phyloP scores from a whole-genome alignment of 345 rosid genomes.

The Orychophragmus violaceus region DNA sequence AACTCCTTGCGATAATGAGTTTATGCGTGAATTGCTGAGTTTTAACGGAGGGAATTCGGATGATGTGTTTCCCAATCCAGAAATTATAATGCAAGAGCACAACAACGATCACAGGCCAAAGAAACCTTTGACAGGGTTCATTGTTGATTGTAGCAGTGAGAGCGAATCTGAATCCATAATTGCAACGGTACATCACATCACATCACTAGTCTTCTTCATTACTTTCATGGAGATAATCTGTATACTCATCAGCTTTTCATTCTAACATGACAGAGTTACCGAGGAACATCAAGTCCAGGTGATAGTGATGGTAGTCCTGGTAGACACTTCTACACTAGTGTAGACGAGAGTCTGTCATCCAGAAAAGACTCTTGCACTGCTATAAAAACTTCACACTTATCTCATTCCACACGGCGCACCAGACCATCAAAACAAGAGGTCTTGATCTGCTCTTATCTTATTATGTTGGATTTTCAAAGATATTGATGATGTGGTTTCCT shows the following conservation, averaged over 20 bases:
- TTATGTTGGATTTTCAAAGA: not conserved
- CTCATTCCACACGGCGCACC: not conserved
- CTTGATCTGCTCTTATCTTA: not conserved
- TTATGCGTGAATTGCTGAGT: not conserved
- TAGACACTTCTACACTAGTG: not conserved
- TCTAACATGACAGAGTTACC: conserved; percentile 18
- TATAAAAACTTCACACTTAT: not conserved
- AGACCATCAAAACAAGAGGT: conserved; percentile 6
- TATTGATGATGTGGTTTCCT: not conserved
- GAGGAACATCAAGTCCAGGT: conserved; percentile 13
- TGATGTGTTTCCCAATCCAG: not conserved
- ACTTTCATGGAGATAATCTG: not conserved
- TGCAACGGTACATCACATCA: not conserved
- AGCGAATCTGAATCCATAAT: conserved; percentile 17
- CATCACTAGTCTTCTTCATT: not conserved
- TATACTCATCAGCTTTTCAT: not conserved
- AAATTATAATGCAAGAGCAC: not conserved
- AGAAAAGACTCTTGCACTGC: not conserved
- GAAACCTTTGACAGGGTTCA: conserved; percentile 13
- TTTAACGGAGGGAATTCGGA: not conserved
- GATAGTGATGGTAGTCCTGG: not conserved
- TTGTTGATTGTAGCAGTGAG: not conserved
- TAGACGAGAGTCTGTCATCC: not conserved
- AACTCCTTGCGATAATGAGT: not conserved
- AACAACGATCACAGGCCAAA: conserved; percentile 11